phyloP scores from a whole-genome alignment of 352 stramenopile species.

The Saprolegnia parasitica region DNA sequence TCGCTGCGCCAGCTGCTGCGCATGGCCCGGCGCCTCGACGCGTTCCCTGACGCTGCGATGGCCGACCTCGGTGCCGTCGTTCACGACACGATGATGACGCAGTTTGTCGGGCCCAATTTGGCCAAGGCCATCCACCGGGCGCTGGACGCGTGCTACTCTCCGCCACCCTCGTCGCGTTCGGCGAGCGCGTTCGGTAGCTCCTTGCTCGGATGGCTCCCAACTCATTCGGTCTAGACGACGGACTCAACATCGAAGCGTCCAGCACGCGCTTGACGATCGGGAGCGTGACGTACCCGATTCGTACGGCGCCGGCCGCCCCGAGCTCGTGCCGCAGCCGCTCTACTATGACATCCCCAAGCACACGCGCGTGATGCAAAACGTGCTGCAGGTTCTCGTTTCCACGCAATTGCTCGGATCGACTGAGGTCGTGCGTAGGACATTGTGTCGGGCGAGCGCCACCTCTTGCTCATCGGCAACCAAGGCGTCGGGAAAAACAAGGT shows the following conservation, averaged over 20 bases:
- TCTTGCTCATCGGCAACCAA: slow-evolving; percentile 95
- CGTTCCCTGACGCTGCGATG: slow-evolving; percentile 59
- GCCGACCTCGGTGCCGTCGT: slow-evolving; percentile 52
- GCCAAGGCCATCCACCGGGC: slow-evolving; percentile 35
- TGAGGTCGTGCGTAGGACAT: slow-evolving; percentile 39
- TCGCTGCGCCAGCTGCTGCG: slow-evolving; percentile 65
- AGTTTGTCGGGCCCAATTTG: slow-evolving; percentile 47
- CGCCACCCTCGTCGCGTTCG: background rate
- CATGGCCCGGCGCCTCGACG: slow-evolving; percentile 56
- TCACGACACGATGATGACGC: slow-evolving; percentile 72
- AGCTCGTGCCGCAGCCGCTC: slow-evolving; percentile 83
- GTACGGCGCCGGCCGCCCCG: slow-evolving; percentile 42
- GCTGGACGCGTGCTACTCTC: slow-evolving; percentile 34
- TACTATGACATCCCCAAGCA: slow-evolving; percentile 91
- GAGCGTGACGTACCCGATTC: slow-evolving; percentile 53
- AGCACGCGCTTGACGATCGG: slow-evolving; percentile 50
- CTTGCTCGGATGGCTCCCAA: background rate
- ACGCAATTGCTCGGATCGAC: background rate
- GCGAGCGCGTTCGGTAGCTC: too few relatives aligned
- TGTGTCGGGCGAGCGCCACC: slow-evolving; percentile 79
- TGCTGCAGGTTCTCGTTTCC: slow-evolving; percentile 48
- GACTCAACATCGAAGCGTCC: background rate
- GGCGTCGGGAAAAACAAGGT: slow-evolving; percentile 95
- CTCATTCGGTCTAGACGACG: background rate
- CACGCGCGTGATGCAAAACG: slow-evolving; percentile 76